Conservation (phyloP, 2,329 filamentous ascomycete genomes). For the Epichloe gansuensis region DNA sequence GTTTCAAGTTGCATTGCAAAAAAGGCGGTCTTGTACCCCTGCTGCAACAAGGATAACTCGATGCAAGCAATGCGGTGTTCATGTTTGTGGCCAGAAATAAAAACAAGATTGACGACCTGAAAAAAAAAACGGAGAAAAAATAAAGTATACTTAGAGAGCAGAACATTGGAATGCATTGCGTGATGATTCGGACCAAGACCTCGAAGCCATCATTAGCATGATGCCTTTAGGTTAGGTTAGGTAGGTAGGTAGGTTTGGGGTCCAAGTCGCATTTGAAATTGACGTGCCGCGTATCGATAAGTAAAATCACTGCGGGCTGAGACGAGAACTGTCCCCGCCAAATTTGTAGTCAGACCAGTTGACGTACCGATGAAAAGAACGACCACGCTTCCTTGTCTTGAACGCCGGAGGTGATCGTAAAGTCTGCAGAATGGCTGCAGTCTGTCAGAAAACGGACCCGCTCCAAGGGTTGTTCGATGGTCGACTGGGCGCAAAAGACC, state of each 20-base stretch:
- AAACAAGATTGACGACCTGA: too few relatives aligned
- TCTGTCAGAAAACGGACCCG: neutral
- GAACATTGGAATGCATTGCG: neutral
- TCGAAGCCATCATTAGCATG: too few relatives aligned
- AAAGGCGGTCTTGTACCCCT: too few relatives aligned
- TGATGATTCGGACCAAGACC: too few relatives aligned
- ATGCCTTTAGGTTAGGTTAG: too few relatives aligned
- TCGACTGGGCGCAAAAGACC: constrained; percentile 13
- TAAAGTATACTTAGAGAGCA: neutral
- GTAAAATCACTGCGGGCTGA: neutral
- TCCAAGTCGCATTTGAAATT: neutral
- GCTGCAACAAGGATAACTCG: neutral
- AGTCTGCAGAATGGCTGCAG: neutral
- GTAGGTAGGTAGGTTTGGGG: neutral
- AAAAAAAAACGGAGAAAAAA: neutral
- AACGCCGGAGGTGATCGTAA: neutral
- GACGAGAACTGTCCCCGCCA: neutral
- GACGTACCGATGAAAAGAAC: neutral
- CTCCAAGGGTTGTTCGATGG: neutral
- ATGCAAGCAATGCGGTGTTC: neutral
- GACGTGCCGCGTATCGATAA: constrained; percentile 5
- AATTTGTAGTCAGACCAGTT: neutral
- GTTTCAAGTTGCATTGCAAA: too few relatives aligned
- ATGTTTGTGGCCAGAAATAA: too few relatives aligned
- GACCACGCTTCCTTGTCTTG: neutral